Evolutionary conservation across 495 filamentous ascomycete genomes (phyloP).

Genomic region (Xylaria bambusicola): DNA sequence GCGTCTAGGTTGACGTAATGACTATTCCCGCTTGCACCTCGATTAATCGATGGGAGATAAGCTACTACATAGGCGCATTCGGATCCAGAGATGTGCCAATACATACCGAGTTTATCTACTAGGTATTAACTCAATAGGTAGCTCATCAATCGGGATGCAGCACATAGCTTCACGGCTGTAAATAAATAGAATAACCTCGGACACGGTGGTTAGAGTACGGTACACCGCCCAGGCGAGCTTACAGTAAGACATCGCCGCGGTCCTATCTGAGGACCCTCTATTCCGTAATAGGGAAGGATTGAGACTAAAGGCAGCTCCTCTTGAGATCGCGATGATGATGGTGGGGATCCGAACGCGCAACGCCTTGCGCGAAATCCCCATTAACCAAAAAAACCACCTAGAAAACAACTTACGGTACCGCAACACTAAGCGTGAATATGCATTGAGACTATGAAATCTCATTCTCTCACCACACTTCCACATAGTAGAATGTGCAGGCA

Average conservation of each 20-base stretch:
- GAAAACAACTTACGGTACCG: no score
- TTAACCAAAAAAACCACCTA: no score
- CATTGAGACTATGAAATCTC: no score
- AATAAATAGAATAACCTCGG: no score
- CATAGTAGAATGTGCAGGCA: no score
- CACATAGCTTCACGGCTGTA: neutral
- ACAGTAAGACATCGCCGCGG: neutral
- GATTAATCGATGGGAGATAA: neutral
- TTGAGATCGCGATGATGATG: constrained; percentile 8
- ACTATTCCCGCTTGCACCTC: neutral
- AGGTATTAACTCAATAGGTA: neutral
- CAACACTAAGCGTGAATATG: constrained; percentile 9
- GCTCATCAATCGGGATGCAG: neutral
- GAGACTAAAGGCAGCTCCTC: neutral
- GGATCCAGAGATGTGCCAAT: no score
- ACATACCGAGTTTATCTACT: no score
- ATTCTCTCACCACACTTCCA: no score
- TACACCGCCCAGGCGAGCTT: constrained; percentile 1
- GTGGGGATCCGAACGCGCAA: constrained; percentile 3
- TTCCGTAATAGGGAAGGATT: neutral
- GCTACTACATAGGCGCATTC: neutral
- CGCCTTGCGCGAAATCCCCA: no score
- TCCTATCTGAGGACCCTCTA: neutral
- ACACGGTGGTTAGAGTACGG: constrained; percentile 1
- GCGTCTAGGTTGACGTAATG: constrained; percentile 3